phyloP scores from a whole-genome alignment of 768 basidiomycete species.

The Kwoniella sp. region DNA sequence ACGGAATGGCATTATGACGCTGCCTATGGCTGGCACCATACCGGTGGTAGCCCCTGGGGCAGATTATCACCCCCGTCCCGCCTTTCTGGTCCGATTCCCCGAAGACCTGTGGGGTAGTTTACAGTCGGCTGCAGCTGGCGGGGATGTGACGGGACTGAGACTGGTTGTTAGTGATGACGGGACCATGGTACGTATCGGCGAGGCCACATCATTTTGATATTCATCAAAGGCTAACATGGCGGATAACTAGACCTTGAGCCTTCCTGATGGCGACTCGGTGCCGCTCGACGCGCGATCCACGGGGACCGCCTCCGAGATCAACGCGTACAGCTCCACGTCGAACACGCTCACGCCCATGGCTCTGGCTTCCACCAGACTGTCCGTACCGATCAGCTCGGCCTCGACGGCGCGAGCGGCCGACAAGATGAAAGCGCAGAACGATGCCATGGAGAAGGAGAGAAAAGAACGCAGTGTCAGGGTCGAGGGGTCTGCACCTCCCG shows the following conservation, averaged over 20 bases:
- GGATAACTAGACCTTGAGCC: slow-evolving; percentile 15
- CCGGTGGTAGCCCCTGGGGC: neutral
- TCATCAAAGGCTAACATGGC: neutral
- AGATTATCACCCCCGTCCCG: slow-evolving; percentile 10
- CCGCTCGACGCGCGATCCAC: slow-evolving; percentile 15
- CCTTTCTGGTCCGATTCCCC: slow-evolving; percentile 30
- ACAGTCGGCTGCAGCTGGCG: neutral
- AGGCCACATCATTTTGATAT: neutral
- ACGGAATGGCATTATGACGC: slow-evolving; percentile 3
- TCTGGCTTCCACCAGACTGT: slow-evolving; percentile 22
- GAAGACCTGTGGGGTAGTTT: slow-evolving; percentile 29
- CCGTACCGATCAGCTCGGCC: slow-evolving; percentile 23
- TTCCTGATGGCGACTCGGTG: slow-evolving; percentile 17
- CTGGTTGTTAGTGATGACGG: slow-evolving; percentile 14
- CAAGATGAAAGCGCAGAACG: slow-evolving; percentile 16
- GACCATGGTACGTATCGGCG: slow-evolving; percentile 13
- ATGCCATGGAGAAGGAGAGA: slow-evolving; percentile 20
- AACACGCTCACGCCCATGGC: slow-evolving; percentile 15
- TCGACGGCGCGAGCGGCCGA: slow-evolving; percentile 17
- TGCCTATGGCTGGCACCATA: slow-evolving; percentile 5
- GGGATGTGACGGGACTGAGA: neutral
- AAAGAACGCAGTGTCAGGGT: slow-evolving; percentile 23
- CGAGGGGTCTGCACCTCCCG: neutral
- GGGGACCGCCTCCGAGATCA: slow-evolving; percentile 27
- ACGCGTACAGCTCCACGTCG: slow-evolving; percentile 10